Conservation (phyloP, 441 rosid species). For the Arabidopsis hybrid region DNA sequence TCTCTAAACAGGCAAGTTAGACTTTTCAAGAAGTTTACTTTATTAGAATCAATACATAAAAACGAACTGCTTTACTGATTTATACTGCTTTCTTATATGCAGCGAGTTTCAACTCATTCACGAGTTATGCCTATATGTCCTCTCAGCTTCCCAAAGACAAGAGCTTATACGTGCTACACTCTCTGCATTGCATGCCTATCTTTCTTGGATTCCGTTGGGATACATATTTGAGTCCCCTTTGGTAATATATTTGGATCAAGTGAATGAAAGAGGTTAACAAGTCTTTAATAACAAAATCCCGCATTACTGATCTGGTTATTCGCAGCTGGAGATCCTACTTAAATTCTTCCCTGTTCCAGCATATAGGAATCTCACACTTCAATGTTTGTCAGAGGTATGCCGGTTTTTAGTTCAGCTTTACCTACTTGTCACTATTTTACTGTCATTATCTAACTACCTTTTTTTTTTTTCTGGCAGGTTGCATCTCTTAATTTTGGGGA, state of each 20-base stretch:
- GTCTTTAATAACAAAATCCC: constrained; percentile 7
- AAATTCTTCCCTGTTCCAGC: constrained; percentile 84
- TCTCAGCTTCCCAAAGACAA: constrained; percentile 94
- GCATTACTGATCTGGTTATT: constrained; percentile 29
- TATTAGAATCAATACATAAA: background rate
- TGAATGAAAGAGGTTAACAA: constrained; percentile 6
- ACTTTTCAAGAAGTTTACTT: constrained; percentile 11
- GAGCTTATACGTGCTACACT: constrained; percentile 96
- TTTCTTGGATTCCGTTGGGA: constrained; percentile 99
- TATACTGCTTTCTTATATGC: constrained; percentile 49
- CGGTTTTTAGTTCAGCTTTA: background rate
- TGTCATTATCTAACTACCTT: constrained; percentile 1
- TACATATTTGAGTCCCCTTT: constrained; percentile 97
- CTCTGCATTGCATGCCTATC: constrained; percentile 97
- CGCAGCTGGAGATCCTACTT: constrained; percentile 92
- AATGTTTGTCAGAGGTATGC: constrained; percentile 95
- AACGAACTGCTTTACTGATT: background rate
- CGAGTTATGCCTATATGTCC: constrained; percentile 95
- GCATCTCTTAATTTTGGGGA: constrained; percentile 96
- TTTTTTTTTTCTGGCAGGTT: constrained; percentile 60
- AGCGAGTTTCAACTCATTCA: constrained; percentile 99
- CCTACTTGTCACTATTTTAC: constrained; percentile 14
- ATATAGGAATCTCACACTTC: constrained; percentile 94
- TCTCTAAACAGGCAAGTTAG: constrained; percentile 85
- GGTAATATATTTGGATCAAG: constrained; percentile 56